A percentile compares a stretch with the other conserved stretches of the same genome.
phyloP scores from a whole-genome alignment of 306 rosid species.

The Sechiopsis laciniata region DNA sequence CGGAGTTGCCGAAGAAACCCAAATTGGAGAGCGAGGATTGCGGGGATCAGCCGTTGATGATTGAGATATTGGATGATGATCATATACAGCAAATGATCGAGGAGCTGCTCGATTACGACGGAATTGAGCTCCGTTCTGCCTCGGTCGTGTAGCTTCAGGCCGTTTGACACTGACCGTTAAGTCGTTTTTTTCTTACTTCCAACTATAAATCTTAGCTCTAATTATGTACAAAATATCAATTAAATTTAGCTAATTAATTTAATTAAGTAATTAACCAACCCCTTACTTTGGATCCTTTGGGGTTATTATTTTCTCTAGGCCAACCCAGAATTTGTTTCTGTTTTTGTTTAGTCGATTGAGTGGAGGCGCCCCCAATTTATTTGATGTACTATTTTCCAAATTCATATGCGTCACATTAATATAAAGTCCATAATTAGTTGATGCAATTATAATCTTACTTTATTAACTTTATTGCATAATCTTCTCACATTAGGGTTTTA shows the following conservation, averaged over 20 bases:
- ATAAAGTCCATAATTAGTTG: not conserved
- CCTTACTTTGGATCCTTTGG: not conserved
- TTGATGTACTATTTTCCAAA: slow-evolving; percentile 6
- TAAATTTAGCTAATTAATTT: slow-evolving; percentile 9
- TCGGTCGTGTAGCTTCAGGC: slow-evolving; percentile 35
- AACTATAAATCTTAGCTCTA: not conserved
- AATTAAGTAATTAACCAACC: not conserved
- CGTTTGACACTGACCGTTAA: slow-evolving; percentile 15
- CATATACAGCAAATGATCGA: slow-evolving; percentile 91
- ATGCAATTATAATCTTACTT: not conserved
- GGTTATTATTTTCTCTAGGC: slow-evolving; percentile 8
- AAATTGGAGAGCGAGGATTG: slow-evolving; percentile 38
- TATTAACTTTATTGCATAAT: not conserved
- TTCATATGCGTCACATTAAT: not conserved
- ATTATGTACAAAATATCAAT: slow-evolving; percentile 11
- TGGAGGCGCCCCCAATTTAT: slow-evolving; percentile 3
- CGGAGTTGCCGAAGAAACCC: slow-evolving; percentile 29
- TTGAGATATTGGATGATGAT: slow-evolving; percentile 61
- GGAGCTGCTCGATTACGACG: slow-evolving; percentile 73
- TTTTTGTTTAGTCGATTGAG: slow-evolving; percentile 13
- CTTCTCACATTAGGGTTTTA: not conserved
- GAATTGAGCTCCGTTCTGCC: slow-evolving; percentile 53
- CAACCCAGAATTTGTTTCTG: slow-evolving; percentile 4
- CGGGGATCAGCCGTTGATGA: slow-evolving; percentile 29
- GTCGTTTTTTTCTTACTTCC: not conserved